Conservation (phyloP, 2,329 filamentous ascomycete species). For the Pyrenophora graminea region DNA sequence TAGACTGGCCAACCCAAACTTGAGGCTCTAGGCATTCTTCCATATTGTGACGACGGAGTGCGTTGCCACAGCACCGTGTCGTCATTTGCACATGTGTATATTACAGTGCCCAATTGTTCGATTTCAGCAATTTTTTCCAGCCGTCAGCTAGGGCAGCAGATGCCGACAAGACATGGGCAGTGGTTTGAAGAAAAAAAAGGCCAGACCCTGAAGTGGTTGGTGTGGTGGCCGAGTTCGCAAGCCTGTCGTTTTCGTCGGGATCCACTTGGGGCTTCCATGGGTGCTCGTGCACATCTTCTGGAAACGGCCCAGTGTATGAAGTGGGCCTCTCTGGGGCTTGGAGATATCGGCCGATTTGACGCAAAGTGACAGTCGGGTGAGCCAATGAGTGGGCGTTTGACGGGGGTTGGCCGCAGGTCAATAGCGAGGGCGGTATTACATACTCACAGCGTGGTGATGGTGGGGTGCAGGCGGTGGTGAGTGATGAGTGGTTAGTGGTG, state of each 20-base stretch:
- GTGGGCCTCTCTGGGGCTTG: constrained; percentile 13
- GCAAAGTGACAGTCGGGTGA: neutral
- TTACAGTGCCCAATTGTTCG: constrained; percentile 16
- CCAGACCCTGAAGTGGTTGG: constrained; percentile 32
- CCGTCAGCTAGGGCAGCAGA: constrained; percentile 4
- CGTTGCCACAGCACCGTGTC: neutral
- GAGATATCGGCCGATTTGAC: constrained; percentile 12
- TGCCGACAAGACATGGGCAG: constrained; percentile 2
- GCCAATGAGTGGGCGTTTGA: neutral
- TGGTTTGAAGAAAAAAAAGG: neutral
- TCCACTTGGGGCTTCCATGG: constrained; percentile 18
- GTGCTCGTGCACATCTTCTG: constrained; percentile 27
- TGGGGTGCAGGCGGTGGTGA: too few relatives aligned
- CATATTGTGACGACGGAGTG: constrained; percentile 1
- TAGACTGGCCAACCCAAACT: constrained; percentile 10
- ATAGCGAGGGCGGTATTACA: neutral
- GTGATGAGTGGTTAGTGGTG: too few relatives aligned
- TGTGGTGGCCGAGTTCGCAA: constrained; percentile 14
- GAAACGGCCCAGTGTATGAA: constrained; percentile 17
- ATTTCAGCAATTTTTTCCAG: constrained; percentile 16
- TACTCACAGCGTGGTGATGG: neutral
- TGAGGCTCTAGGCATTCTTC: constrained; percentile 13
- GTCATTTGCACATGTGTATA: constrained; percentile 5
- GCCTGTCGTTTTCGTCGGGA: constrained; percentile 5
- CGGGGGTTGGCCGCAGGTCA: neutral